Evolutionary conservation across 1,139 yeast genomes (phyloP), one percentile per base, ranked within the genome.

Genomic region (Sugiyamaella paludigena): DNA sequence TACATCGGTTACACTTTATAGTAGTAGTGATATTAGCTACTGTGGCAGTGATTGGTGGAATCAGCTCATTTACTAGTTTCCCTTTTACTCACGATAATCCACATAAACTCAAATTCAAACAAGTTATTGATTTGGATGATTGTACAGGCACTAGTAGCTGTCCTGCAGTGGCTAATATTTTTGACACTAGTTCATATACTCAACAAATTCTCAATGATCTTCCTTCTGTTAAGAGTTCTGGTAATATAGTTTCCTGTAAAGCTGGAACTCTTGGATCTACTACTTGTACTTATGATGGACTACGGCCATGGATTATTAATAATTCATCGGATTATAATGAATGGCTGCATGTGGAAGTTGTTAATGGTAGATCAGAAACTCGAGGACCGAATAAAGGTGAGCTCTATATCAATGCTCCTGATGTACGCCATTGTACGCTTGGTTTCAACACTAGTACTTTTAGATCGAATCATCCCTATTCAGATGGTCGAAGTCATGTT

Each of bases 381-480:
- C 84, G 79, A 63, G 86, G 87, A 0, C 85, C 89, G 43, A 73
- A 83, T 52, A 75, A 76, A 29, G 89, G 87, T 0, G 83, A 83
- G 52, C 60, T 87, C 36, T 68, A 68, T 48, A 78, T 87, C 45
- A 70, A 72, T 39, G 87, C 79, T 1, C 75, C 76, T 16, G 80
- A 81, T 36, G 83, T 81, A 63, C 76, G 94, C 60, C 73, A 75
- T 54, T 87, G 96, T 66, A 71, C 71, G 27, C 56, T 87, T 33
- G 64, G 67, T 16, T 87, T 87, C 68, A 77, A 78, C 58, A 70
- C 79, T 6, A 67, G 77, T 0, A 67, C 64, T n/a, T 73, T 72
- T 56, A 50, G 58, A 19, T 61, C 71, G 11, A 51, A 47, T 32
- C 52, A 48, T 7, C 58, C 62, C 13, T 59, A 65, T 13, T 10